Percentiles rank a stretch among this genome's conserved stretches.
Evolutionary conservation across 2,329 filamentous ascomycete species (phyloP).

Genomic region (Fusarium palustre): DNA sequence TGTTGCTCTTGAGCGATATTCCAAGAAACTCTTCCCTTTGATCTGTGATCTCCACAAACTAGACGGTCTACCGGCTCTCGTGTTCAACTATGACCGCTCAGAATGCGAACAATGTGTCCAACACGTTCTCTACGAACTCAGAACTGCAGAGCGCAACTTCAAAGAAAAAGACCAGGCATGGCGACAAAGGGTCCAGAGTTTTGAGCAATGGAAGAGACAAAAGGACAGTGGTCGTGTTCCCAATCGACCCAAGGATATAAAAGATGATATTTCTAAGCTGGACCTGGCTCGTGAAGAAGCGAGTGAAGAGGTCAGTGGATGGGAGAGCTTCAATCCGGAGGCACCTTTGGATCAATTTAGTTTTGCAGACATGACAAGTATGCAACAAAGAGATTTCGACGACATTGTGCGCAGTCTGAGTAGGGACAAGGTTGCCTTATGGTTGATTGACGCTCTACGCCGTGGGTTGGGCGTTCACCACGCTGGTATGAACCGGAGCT

Average conservation of each 20-base stretch:
- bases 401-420: constrained; percentile 56
- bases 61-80: constrained; percentile 76
- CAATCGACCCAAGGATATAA: constrained; percentile 58
- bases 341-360: constrained; percentile 72
- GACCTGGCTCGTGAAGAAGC: constrained; percentile 69
- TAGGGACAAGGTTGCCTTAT: constrained; percentile 60
- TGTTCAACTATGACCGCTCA: constrained; percentile 81
- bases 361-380: constrained; percentile 72
- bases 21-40: constrained; percentile 59
- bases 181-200: constrained; percentile 69
- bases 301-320: constrained; percentile 65
- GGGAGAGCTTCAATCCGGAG: constrained; percentile 75
- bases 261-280: constrained; percentile 59
- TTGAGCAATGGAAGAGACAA: constrained; percentile 67
- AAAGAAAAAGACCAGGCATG: constrained; percentile 69
- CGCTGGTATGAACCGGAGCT: constrained; percentile 81
- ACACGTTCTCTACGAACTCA: constrained; percentile 64
- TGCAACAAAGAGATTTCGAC: constrained; percentile 69
- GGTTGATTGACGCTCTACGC: constrained; percentile 69
- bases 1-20: not conserved
- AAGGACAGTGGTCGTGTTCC: constrained; percentile 48
- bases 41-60: constrained; percentile 70
- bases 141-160: constrained; percentile 55
- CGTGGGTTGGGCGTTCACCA: constrained; percentile 83
- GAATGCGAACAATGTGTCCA: constrained; percentile 71